phyloP scores from a whole-genome alignment of 371 early-diverging fungal genomes.

The Chytridium lagenaria region DNA sequence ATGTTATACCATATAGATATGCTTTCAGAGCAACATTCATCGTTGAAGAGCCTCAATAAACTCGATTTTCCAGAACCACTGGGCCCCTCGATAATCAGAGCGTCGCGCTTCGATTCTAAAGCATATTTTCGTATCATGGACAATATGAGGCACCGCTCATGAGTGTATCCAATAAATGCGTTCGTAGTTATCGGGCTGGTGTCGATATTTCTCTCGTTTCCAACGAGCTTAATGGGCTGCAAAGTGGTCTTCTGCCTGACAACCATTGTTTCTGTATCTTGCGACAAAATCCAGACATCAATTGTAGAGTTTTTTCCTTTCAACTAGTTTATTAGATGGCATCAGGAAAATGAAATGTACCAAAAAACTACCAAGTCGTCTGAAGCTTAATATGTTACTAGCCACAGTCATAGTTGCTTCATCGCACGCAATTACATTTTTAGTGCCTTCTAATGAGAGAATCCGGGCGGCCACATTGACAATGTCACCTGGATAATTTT shows the following conservation, averaged over 20 bases:
- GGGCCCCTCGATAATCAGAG: background rate
- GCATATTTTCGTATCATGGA: background rate
- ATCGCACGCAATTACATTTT: slow-evolving; percentile 2
- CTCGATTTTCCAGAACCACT: slow-evolving; percentile 10
- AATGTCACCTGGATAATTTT: slow-evolving; percentile 2
- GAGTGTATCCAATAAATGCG: background rate
- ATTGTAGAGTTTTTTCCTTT: background rate
- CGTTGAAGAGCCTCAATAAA: background rate
- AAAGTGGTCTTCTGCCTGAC: too few species aligned
- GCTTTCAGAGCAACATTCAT: too few species aligned
- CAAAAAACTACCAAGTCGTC: background rate
- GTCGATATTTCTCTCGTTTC: too few species aligned
- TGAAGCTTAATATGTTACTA: background rate
- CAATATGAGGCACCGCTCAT: background rate
- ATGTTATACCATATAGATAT: too few species aligned
- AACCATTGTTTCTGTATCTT: too few species aligned
- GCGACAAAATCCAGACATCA: background rate
- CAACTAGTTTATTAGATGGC: background rate
- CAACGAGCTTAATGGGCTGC: too few species aligned
- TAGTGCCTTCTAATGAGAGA: background rate
- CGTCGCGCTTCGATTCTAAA: background rate
- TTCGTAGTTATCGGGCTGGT: too few species aligned
- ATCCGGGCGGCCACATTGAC: slow-evolving; percentile 19
- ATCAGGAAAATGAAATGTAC: background rate
- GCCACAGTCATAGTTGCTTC: background rate